phyloP scores from a whole-genome alignment of 2,329 filamentous ascomycete species.

The Helotiales sp. region DNA sequence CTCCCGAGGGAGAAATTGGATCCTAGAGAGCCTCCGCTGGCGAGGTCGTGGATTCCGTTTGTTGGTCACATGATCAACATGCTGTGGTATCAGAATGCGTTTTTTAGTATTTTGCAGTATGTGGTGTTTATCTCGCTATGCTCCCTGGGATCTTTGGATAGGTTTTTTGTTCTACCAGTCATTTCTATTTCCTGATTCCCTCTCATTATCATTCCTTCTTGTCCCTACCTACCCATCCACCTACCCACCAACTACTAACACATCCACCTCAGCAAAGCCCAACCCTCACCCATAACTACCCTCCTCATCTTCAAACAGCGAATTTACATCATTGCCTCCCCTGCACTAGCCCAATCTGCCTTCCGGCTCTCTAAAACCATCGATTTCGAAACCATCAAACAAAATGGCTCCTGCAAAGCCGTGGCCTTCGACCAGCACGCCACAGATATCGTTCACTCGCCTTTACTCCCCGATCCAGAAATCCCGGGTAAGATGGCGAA shows the following conservation, averaged over 20 bases:
- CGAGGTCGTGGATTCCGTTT: conserved; percentile 19
- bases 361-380: conserved; percentile 47
- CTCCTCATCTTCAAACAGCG: conserved; percentile 50
- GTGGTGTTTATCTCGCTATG: neutral
- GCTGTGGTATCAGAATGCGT: conserved; percentile 22
- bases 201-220: too few species aligned
- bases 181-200: too few species aligned
- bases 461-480: neutral
- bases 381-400: conserved; percentile 44
- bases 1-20: neutral
- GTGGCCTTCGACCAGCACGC: conserved; percentile 13
- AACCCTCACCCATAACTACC: conserved; percentile 46
- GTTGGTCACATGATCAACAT: conserved; percentile 28
- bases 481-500: conserved; percentile 9
- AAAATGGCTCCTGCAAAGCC: conserved; percentile 14
- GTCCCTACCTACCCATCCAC: too few species aligned
- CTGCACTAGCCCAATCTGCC: conserved; percentile 43
- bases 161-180: too few species aligned
- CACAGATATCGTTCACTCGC: conserved; percentile 11
- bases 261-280: neutral
- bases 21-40: conserved; percentile 20
- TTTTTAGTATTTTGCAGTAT: conserved; percentile 21
- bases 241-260: neutral
- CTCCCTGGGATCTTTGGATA: too few species aligned
- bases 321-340: conserved; percentile 51